Evolutionary conservation across 1,284 basidiomycete species (phyloP).

Genomic region (Ustilago trichophora): DNA sequence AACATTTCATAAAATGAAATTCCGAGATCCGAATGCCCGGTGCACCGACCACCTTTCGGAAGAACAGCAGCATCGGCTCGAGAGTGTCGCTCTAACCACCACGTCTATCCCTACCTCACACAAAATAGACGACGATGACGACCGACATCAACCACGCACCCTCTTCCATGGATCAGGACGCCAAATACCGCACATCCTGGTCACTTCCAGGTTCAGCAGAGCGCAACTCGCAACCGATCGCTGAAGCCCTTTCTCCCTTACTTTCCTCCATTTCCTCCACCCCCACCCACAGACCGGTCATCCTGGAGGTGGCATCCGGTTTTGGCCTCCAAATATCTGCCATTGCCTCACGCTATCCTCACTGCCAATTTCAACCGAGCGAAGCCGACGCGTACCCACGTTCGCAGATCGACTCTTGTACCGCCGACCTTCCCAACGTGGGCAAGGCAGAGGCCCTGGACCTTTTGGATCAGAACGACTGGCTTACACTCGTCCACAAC

Average conservation of each 20-base stretch:
- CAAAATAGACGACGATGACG: no score
- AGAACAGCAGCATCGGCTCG: background rate
- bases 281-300: conserved; percentile 5
- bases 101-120: background rate
- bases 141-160: no score
- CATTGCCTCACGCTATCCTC: conserved; percentile 10
- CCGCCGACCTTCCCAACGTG: conserved; percentile 17
- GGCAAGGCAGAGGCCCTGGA: conserved; percentile 33
- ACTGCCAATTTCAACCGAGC: conserved; percentile 27
- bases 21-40: background rate
- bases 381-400: conserved; percentile 41
- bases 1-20: conserved; percentile 1
- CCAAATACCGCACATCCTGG: conserved; percentile 38
- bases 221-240: conserved; percentile 44
- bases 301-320: conserved; percentile 46
- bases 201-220: conserved; percentile 39
- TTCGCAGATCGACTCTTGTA: conserved; percentile 19
- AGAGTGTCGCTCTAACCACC: background rate
- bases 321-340: conserved; percentile 36
- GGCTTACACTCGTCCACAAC: conserved; percentile 35
- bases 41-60: conserved; percentile 8
- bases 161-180: no score
- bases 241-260: conserved; percentile 20
- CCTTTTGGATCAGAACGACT: conserved; percentile 31
- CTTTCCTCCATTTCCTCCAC: conserved; percentile 2